These are phyloP conservation scores for Rosa persica DNA, from an alignment of 306 rosid species.

Conservation along the genomic window DNA sequence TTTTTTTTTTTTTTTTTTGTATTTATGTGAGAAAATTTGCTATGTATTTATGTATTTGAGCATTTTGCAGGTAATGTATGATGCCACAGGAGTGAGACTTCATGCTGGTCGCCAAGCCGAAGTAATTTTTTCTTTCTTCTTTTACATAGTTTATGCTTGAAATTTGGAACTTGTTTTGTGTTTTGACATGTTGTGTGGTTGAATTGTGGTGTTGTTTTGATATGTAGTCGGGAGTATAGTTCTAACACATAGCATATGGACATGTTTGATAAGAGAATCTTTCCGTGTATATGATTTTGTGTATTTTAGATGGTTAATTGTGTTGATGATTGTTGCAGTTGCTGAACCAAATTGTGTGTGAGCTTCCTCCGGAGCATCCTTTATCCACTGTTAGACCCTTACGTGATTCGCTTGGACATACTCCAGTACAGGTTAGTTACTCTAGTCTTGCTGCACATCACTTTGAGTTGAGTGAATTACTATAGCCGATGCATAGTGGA, in stretches of 20 bases:
- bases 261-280: not conserved
- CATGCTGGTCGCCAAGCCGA: constrained; percentile 98
- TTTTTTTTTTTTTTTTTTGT: not conserved
- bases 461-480: constrained; percentile 2
- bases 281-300: not conserved
- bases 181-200: not conserved
- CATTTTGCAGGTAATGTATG: constrained; percentile 84
- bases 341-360: constrained; percentile 94
- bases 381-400: constrained; percentile 67
- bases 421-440: constrained; percentile 80
- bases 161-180: too few species aligned
- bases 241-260: not conserved
- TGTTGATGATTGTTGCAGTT: constrained; percentile 52
- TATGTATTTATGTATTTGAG: not conserved
- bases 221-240: not conserved
- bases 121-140: constrained; percentile 47
- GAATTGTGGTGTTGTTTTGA: not conserved
- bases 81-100: constrained; percentile 93
- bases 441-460: constrained; percentile 17
- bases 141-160: not conserved
- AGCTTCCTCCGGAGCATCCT: constrained; percentile 91
- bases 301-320: constrained; percentile 10
- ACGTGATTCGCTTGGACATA: constrained; percentile 95
- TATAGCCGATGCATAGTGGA: not conserved
- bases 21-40: constrained; percentile 3